These are phyloP conservation scores for Claviceps arundinis DNA, from an alignment of 2,329 filamentous ascomycete genomes.

Conservation along the genomic window DNA sequence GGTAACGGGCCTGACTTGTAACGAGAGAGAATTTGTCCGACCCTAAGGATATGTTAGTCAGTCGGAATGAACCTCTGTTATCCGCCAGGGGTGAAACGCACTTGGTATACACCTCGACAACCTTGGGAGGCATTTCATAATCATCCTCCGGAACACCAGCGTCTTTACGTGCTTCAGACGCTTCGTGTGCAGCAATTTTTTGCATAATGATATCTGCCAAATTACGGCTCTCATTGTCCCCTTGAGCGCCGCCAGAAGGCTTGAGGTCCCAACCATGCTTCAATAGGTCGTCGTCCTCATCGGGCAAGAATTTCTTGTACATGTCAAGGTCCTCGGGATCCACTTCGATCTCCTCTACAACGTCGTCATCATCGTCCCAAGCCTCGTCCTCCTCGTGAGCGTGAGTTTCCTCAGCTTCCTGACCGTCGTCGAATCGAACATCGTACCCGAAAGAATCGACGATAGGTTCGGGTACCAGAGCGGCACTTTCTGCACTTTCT, in stretches of 20 bases:
- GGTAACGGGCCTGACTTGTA: constrained; percentile 95
- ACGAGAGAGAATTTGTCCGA: constrained; percentile 75
- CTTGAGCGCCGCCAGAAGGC: constrained; percentile 31
- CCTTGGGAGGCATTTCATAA: constrained; percentile 77
- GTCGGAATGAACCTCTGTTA: background rate
- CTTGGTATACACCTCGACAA: constrained; percentile 89
- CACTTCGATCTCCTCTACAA: constrained; percentile 61
- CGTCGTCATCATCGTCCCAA: constrained; percentile 69
- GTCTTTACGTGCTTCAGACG: constrained; percentile 36
- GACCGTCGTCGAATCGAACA: constrained; percentile 51
- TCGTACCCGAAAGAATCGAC: constrained; percentile 63
- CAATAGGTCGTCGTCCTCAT: constrained; percentile 57
- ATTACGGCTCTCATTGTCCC: constrained; percentile 50
- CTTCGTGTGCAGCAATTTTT: constrained; percentile 88
- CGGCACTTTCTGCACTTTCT: constrained; percentile 34
- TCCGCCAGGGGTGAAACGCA: constrained; percentile 22
- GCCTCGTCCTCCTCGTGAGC: constrained; percentile 48
- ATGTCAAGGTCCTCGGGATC: constrained; percentile 80
- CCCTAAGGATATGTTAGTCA: constrained; percentile 30
- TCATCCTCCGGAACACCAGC: constrained; percentile 58
- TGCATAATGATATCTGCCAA: constrained; percentile 85
- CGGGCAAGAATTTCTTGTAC: constrained; percentile 80
- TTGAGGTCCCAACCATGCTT: constrained; percentile 47
- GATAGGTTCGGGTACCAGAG: constrained; percentile 24
- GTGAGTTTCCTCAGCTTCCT: constrained; percentile 28